These are phyloP conservation scores for Moniliophthora roreri DNA, from an alignment of 1,284 basidiomycete genomes.

Conservation along the genomic window DNA sequence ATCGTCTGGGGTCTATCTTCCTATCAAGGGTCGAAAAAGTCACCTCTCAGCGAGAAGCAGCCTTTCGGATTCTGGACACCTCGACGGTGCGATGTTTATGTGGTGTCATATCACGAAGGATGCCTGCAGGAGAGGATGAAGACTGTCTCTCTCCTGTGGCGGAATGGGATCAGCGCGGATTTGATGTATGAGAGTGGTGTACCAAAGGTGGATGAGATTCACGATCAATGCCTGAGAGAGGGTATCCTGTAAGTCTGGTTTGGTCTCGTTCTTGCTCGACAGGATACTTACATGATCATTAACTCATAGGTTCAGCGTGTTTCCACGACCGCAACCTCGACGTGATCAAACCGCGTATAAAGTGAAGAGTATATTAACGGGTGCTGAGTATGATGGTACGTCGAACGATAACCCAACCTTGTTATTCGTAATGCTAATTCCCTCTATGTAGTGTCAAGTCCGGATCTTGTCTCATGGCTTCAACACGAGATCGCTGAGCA, in stretches of 20 bases:
- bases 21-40: constrained; percentile 69
- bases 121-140: constrained; percentile 77
- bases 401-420: neutral
- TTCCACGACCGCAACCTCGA: constrained; percentile 57
- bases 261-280: neutral
- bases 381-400: constrained; percentile 71
- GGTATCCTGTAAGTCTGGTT: constrained; percentile 66
- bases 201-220: constrained; percentile 59
- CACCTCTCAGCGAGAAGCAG: constrained; percentile 72
- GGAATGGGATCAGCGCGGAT: constrained; percentile 81
- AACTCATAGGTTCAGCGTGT: constrained; percentile 62
- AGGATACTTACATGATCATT: constrained; percentile 8
- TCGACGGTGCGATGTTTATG: constrained; percentile 81
- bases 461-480: constrained; percentile 72
- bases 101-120: constrained; percentile 78
- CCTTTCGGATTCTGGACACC: constrained; percentile 89
- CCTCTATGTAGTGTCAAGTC: constrained; percentile 51
- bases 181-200: constrained; percentile 81
- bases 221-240: constrained; percentile 69
- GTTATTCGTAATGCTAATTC: neutral
- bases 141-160: constrained; percentile 77
- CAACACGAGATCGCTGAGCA: constrained; percentile 77
- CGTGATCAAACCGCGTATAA: constrained; percentile 72
- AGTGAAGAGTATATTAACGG: constrained; percentile 76
- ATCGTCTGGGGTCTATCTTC: constrained; percentile 72